A percentile compares a stretch with the other conserved stretches of the same genome.
Evolutionary conservation across 305 asterid species (phyloP).

Genomic region (Fraxinus platypoda): DNA sequence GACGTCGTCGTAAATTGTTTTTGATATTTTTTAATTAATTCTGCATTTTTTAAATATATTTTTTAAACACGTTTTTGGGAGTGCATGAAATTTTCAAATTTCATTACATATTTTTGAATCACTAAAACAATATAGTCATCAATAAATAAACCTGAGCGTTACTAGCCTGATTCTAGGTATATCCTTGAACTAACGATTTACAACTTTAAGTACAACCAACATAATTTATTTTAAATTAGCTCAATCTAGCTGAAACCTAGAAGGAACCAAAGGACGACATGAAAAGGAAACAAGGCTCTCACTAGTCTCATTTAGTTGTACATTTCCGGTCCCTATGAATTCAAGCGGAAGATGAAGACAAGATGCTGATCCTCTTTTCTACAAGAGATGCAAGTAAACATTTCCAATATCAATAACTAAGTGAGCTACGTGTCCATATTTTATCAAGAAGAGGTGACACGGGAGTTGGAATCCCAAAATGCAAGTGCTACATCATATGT

Average conservation of each 20-base stretch:
- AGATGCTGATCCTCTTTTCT: slow-evolving; percentile 69
- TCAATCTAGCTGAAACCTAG: slow-evolving; percentile 30
- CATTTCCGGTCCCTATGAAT: slow-evolving; percentile 34
- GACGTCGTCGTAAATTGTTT: no score
- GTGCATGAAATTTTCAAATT: no score
- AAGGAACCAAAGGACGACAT: slow-evolving; percentile 28
- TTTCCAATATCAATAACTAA: background rate
- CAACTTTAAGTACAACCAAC: slow-evolving; percentile 46
- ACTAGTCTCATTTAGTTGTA: slow-evolving; percentile 58
- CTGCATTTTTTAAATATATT: no score
- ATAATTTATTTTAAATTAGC: slow-evolving; percentile 30
- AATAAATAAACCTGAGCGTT: slow-evolving; percentile 37
- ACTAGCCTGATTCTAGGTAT: slow-evolving; percentile 41
- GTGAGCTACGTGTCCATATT: background rate
- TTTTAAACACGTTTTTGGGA: no score
- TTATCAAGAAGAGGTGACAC: background rate
- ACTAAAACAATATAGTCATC: no score
- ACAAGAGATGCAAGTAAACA: slow-evolving; percentile 26
- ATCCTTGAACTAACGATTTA: slow-evolving; percentile 48
- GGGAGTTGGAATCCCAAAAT: background rate
- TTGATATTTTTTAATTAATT: no score
- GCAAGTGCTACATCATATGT: background rate
- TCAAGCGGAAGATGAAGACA: slow-evolving; percentile 37
- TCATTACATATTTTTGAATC: no score
- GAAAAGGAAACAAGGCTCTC: slow-evolving; percentile 25